A percentile compares a stretch with the other conserved stretches of the same genome.
Evolutionary conservation across 108 stramenopile genomes (phyloP).

Genomic region (Nitzschia palea): DNA sequence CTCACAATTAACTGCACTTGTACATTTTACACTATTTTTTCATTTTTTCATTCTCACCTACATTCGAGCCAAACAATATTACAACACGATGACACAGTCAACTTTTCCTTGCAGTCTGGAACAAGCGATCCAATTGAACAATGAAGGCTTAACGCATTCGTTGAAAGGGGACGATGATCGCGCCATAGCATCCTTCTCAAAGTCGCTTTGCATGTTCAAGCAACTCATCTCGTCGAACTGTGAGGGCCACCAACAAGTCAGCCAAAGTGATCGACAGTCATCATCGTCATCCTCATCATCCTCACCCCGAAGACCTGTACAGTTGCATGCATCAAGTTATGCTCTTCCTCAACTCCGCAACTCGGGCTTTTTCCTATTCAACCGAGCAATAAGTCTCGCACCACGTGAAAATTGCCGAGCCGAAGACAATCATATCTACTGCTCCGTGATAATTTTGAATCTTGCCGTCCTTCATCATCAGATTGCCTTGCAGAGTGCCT

Average conservation of each 20-base stretch:
- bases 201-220: not conserved
- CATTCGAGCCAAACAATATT: too few relatives aligned
- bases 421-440: constrained; percentile 4
- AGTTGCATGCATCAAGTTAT: not conserved
- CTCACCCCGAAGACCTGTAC: not conserved
- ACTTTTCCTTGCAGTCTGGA: constrained; percentile 6
- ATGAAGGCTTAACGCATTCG: not conserved
- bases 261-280: not conserved
- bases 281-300: too few relatives aligned
- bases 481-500: not conserved
- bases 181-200: not conserved
- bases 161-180: constrained; percentile 1
- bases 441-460: not conserved
- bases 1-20: too few relatives aligned
- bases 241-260: not conserved
- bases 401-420: not conserved
- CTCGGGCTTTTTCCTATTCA: constrained; percentile 5
- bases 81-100: too few relatives aligned
- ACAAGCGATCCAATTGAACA: constrained; percentile 2
- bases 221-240: not conserved
- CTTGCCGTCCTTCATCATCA: constrained; percentile 2
- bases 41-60: too few relatives aligned
- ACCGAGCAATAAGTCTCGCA: not conserved
- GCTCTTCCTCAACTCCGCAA: not conserved
- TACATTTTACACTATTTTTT: too few relatives aligned